phyloP scores from a whole-genome alignment of 2,329 filamentous ascomycete species.

The Sporothrix pseudoabietina region DNA sequence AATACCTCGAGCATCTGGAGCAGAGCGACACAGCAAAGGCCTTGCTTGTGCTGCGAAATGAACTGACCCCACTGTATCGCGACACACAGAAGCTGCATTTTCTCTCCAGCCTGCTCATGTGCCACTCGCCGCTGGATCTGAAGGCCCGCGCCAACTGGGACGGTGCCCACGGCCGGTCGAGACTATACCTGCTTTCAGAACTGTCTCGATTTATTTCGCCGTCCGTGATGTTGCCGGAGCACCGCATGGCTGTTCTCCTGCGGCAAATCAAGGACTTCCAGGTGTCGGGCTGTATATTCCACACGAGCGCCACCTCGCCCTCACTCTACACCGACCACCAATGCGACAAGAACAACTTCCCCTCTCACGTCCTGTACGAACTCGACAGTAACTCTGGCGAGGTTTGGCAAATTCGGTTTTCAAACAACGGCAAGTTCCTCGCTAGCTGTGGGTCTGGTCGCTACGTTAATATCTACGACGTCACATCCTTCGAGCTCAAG shows the following conservation, averaged over 20 bases:
- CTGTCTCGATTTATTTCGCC: constrained; percentile 92
- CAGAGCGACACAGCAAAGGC: constrained; percentile 71
- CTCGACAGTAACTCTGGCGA: constrained; percentile 75
- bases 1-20: constrained; percentile 89
- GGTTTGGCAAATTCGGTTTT: constrained; percentile 91
- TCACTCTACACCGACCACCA: constrained; percentile 87
- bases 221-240: constrained; percentile 94
- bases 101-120: constrained; percentile 90
- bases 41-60: constrained; percentile 78
- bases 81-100: constrained; percentile 77
- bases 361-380: constrained; percentile 69
- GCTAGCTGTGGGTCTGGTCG: constrained; percentile 80
- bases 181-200: constrained; percentile 73
- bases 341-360: constrained; percentile 80
- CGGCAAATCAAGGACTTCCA: constrained; percentile 82
- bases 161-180: constrained; percentile 73
- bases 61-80: constrained; percentile 82
- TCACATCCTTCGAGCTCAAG: constrained; percentile 66
- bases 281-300: constrained; percentile 81
- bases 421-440: constrained; percentile 78
- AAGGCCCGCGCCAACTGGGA: constrained; percentile 81
- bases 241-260: constrained; percentile 78
- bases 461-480: constrained; percentile 80
- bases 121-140: constrained; percentile 73
- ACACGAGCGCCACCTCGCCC: constrained; percentile 76